Base-by-base conservation (phyloP, 192 early-diverging fungal species). In the Rhizophlyctis rosea region DNA sequence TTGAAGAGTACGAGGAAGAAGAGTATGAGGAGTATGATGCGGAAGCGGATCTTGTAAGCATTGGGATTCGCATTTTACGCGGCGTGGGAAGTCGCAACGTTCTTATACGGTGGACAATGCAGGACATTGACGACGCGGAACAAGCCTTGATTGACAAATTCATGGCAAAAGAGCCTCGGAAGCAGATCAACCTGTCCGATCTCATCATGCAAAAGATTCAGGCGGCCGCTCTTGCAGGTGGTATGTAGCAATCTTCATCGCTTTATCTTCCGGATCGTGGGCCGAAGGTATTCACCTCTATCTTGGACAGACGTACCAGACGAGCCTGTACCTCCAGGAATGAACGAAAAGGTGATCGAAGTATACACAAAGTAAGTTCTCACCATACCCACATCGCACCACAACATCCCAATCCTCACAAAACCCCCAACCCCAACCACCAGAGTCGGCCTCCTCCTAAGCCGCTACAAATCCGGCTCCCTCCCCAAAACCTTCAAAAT, bases 401-500 rank as follows among this genome's bases (percentile, higher is more conserved):
- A n/a, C n/a, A n/a, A n/a, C n/a, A n/a, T n/a, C n/a, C n/a, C n/a
- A n/a, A n/a, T n/a, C n/a, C n/a, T n/a, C n/a, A n/a, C n/a, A n/a
- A n/a, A n/a, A n/a, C n/a, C n/a, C n/a, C n/a, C n/a, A n/a, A n/a
- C n/a, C n/a, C n/a, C n/a, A n/a, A n/a, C n/a, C n/a, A n/a, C n/a
- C 54, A 83, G 78, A 73, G 93, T 99, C 34, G 97, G 94, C 1
- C 69, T 87, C 54, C 76, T 98, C 49, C 71, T 98, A 58, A 86
- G 82, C 49, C 85, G 97, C 24, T 97, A 99, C 86, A 90, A 90
- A 61, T 94, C 92, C 18, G 95, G 95, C 28, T 87, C 87, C 68
- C 81, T 97, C 47, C 97, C 97, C 54, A 98, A 99, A 76, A 90
- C 93, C 18, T 99, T 99, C 87, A 99, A 99, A 79, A 96, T 99